phyloP scores from a whole-genome alignment of 2,329 filamentous ascomycete genomes.

The Hyphodiscus sp. region DNA sequence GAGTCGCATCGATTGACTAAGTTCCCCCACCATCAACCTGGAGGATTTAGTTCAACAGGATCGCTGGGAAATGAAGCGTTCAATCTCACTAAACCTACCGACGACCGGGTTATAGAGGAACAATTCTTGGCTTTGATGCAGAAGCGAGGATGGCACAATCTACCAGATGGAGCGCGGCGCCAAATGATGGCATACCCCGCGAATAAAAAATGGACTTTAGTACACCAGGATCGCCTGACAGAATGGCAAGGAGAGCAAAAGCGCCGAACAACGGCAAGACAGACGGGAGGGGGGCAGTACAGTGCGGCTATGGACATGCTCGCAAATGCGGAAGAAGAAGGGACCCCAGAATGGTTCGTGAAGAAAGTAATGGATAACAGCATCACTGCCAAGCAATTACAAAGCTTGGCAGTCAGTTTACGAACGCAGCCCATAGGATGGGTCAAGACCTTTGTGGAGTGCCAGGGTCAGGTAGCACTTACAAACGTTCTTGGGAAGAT shows the following conservation, averaged over 20 bases:
- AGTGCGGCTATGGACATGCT: constrained; percentile 63
- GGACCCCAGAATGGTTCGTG: constrained; percentile 96
- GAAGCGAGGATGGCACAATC: constrained; percentile 93
- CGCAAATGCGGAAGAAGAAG: constrained; percentile 83
- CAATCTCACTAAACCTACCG: constrained; percentile 64
- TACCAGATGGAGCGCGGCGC: constrained; percentile 86
- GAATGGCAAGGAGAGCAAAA: constrained; percentile 95
- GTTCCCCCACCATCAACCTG: constrained; percentile 32
- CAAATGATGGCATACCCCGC: constrained; percentile 96
- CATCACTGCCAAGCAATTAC: constrained; percentile 84
- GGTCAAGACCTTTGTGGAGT: constrained; percentile 95
- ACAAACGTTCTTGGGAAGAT: constrained; percentile 92
- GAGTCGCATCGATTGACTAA: constrained; percentile 54
- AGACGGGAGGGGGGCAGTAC: constrained; percentile 54
- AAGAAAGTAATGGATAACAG: constrained; percentile 94
- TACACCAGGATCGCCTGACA: constrained; percentile 89
- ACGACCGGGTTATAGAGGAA: constrained; percentile 79
- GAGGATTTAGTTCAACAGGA: constrained; percentile 19
- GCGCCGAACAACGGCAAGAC: constrained; percentile 66
- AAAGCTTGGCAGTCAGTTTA: constrained; percentile 88
- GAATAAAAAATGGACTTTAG: constrained; percentile 94
- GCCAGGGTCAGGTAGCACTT: constrained; percentile 91
- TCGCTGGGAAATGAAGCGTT: constrained; percentile 34
- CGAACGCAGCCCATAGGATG: constrained; percentile 95
- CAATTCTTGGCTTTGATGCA: constrained; percentile 94